A percentile compares a stretch with the other conserved stretches of the same genome.
These are phyloP conservation scores for Boletus holoroseus DNA, from an alignment of 1,284 basidiomycete genomes.

Conservation along the genomic window DNA sequence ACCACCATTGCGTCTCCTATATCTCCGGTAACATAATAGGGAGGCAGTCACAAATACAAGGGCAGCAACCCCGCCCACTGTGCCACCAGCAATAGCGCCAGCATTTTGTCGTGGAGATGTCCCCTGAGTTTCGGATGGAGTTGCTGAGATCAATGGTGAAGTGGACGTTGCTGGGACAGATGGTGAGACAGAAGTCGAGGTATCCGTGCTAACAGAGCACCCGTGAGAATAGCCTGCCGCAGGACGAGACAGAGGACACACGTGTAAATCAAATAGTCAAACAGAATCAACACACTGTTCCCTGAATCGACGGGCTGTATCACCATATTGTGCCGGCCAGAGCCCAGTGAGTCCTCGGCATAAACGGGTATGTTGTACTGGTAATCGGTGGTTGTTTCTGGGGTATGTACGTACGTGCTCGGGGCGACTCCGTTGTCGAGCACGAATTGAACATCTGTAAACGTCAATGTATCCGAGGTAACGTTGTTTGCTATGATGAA, in stretches of 20 bases:
- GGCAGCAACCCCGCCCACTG: neutral
- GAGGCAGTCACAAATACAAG: neutral
- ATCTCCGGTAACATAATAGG: conserved; percentile 2
- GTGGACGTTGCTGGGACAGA: neutral
- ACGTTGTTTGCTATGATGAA: conserved; percentile 16
- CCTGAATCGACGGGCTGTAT: neutral
- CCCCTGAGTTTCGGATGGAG: neutral
- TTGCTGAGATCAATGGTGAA: neutral
- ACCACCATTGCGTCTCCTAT: neutral
- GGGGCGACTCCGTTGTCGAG: conserved; percentile 1
- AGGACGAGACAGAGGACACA: neutral
- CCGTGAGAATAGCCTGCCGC: neutral
- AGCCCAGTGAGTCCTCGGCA: conserved; percentile 5
- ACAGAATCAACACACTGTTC: conserved; percentile 7
- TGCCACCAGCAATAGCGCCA: conserved; percentile 10
- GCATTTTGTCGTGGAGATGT: neutral
- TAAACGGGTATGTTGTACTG: conserved; percentile 20
- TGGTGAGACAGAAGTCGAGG: neutral
- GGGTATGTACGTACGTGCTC: neutral
- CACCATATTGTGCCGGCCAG: conserved; percentile 11
- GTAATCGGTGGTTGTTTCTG: conserved; percentile 1
- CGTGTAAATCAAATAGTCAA: conserved; percentile 20
- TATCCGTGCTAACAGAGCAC: conserved; percentile 2
- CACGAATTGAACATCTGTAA: conserved; percentile 10
- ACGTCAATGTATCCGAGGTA: rapidly evolving